These are phyloP conservation scores for Cyberlindnera veronae DNA, from an alignment of 805 yeast species.

Conservation along the genomic window DNA sequence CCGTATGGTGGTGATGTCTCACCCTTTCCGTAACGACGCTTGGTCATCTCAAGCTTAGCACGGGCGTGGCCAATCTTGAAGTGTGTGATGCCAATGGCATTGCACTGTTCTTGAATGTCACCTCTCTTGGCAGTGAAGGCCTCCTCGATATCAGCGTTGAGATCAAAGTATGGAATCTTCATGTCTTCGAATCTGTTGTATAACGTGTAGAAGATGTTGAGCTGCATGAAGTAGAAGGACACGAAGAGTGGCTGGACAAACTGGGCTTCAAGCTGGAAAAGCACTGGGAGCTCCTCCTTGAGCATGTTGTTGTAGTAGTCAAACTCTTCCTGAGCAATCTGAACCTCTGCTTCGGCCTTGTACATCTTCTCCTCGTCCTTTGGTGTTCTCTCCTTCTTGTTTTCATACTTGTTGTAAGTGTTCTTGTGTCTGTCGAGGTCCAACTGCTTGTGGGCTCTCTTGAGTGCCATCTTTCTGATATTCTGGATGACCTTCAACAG, in stretches of 20 bases:
- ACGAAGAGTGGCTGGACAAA: constrained; percentile 93
- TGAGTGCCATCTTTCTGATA: constrained; percentile 90
- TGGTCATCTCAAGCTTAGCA: constrained; percentile 77
- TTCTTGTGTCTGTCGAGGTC: constrained; percentile 86
- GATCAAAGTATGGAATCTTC: constrained; percentile 94
- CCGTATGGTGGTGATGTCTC: constrained; percentile 40
- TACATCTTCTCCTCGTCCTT: constrained; percentile 92
- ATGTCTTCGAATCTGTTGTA: constrained; percentile 90
- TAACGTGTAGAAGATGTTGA: constrained; percentile 91
- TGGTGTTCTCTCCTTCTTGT: constrained; percentile 75
- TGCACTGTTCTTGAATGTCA: constrained; percentile 84
- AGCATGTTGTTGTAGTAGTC: constrained; percentile 95
- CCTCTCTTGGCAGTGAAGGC: constrained; percentile 82
- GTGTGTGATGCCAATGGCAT: constrained; percentile 84
- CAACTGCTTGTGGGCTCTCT: constrained; percentile 92
- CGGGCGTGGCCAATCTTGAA: constrained; percentile 89
- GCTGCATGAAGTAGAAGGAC: constrained; percentile 94
- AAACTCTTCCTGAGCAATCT: constrained; percentile 90
- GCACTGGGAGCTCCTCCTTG: constrained; percentile 82
- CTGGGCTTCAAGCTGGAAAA: constrained; percentile 86
- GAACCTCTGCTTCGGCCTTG: constrained; percentile 84
- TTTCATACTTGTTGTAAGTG: constrained; percentile 66
- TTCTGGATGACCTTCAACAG: constrained; percentile 74
- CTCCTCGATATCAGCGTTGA: constrained; percentile 77
- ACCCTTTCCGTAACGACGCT: constrained; percentile 64